Conservation (phyloP, 495 filamentous ascomycete species). For the Podospora pseudopauciseta region DNA sequence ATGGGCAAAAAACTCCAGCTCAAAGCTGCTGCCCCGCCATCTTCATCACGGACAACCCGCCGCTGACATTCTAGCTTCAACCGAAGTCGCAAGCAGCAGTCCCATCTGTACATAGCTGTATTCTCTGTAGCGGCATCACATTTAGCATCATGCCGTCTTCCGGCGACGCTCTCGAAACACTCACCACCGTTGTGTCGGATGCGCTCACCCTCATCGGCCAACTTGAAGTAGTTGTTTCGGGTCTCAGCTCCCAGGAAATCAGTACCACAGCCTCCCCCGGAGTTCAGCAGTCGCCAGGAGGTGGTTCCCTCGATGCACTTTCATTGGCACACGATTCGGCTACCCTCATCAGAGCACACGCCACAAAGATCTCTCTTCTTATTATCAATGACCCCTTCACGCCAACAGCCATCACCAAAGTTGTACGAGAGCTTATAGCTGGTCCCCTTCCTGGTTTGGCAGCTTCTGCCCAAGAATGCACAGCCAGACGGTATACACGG, state of each 20-base stretch:
- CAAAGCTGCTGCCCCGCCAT: conserved; percentile 3
- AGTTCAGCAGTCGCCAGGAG: neutral
- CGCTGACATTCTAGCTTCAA: neutral
- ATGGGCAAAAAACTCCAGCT: neutral
- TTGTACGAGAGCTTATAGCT: conserved; percentile 62
- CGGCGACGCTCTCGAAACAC: conserved; percentile 19
- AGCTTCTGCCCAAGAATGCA: conserved; percentile 62
- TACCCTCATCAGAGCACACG: conserved; percentile 68
- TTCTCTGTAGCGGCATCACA: neutral
- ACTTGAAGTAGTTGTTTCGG: conserved; percentile 36
- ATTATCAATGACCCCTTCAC: conserved; percentile 83
- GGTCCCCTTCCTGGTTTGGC: conserved; percentile 68
- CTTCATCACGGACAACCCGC: neutral
- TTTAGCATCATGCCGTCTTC: conserved; percentile 23
- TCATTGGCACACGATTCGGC: conserved; percentile 62
- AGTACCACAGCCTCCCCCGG: neutral
- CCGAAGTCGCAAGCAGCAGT: neutral
- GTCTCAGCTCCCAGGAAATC: conserved; percentile 22
- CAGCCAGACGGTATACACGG: conserved; percentile 53
- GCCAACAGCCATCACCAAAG: conserved; percentile 62
- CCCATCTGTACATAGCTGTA: neutral
- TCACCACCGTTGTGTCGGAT: conserved; percentile 25
- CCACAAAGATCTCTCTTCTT: conserved; percentile 81
- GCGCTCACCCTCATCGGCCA: conserved; percentile 33
- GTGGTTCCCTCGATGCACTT: conserved; percentile 40